phyloP scores from a whole-genome alignment of 257 asterid genomes.

The Solanum sejunctum region DNA sequence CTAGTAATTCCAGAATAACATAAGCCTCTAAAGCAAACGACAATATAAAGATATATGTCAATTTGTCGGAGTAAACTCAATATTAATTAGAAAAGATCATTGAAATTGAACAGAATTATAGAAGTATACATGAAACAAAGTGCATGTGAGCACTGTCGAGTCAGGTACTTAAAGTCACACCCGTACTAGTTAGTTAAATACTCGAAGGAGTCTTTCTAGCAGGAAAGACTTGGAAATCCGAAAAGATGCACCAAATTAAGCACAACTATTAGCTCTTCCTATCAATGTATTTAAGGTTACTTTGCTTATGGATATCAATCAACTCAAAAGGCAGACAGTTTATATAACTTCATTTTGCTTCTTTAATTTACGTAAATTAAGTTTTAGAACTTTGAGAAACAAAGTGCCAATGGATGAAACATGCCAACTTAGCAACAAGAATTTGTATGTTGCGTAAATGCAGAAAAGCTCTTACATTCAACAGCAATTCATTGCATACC shows the following conservation, averaged over 20 bases:
- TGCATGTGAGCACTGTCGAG: background rate
- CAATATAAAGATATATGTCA: too few species aligned
- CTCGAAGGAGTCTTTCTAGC: too few species aligned
- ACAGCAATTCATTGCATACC: background rate
- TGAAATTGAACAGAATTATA: background rate
- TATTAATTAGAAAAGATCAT: too few species aligned
- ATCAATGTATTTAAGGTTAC: background rate
- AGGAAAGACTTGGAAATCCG: background rate
- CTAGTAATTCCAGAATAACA: too few species aligned
- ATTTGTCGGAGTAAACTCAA: too few species aligned
- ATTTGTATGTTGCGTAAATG: background rate
- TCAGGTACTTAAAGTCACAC: background rate
- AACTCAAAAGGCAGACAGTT: background rate
- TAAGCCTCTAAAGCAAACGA: too few species aligned
- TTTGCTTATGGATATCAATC: background rate
- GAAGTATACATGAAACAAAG: background rate
- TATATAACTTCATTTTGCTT: background rate
- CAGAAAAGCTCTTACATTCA: slow-evolving; percentile 37
- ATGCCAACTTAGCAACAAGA: background rate
- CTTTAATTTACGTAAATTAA: background rate
- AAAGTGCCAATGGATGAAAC: background rate
- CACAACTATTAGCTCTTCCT: background rate
- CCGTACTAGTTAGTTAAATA: background rate
- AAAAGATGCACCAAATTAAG: background rate
- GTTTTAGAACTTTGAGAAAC: background rate